Evolutionary conservation across 176 grass and related monocot genomes (phyloP).

Genomic region (Aegilops sharonensis): DNA sequence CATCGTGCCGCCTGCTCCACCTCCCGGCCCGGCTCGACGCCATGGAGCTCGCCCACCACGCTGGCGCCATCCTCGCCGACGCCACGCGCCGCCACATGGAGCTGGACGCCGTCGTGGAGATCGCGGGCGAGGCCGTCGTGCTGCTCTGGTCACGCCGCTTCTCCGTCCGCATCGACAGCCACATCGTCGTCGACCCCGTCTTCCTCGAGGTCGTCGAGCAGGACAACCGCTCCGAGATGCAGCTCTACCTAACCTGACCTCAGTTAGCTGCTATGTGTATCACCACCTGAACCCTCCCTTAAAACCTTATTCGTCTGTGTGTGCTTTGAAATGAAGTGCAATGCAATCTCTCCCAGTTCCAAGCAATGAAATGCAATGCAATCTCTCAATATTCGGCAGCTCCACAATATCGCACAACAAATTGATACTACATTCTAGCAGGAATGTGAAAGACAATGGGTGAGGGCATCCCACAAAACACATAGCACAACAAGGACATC

Average conservation of each 20-base stretch:
- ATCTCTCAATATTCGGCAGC: not conserved
- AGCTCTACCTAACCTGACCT: conserved; percentile 41
- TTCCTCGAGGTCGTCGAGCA: conserved; percentile 74
- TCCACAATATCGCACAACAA: conserved; percentile 3
- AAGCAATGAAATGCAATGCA: not conserved
- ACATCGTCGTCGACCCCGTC: conserved; percentile 72
- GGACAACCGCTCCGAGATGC: conserved; percentile 57
- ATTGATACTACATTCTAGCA: not conserved
- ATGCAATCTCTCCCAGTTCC: not conserved
- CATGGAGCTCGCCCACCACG: conserved; percentile 62
- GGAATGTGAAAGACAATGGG: not conserved
- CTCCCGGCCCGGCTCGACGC: conserved; percentile 64
- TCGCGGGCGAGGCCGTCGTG: conserved; percentile 50
- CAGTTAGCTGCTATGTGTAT: not conserved
- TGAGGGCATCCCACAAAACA: conserved; percentile 21
- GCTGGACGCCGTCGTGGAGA: conserved; percentile 62
- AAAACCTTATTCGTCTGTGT: not conserved
- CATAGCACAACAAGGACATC: conserved; percentile 30
- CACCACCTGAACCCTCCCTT: not conserved
- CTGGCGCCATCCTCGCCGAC: conserved; percentile 47
- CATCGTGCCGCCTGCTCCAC: conserved; percentile 75
- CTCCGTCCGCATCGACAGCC: conserved; percentile 66
- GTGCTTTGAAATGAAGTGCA: not conserved
- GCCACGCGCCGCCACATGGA: conserved; percentile 55
- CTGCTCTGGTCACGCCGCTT: conserved; percentile 58